These are phyloP conservation scores for Truncatella angustata DNA, from an alignment of 2,329 filamentous ascomycete genomes.

Conservation along the genomic window DNA sequence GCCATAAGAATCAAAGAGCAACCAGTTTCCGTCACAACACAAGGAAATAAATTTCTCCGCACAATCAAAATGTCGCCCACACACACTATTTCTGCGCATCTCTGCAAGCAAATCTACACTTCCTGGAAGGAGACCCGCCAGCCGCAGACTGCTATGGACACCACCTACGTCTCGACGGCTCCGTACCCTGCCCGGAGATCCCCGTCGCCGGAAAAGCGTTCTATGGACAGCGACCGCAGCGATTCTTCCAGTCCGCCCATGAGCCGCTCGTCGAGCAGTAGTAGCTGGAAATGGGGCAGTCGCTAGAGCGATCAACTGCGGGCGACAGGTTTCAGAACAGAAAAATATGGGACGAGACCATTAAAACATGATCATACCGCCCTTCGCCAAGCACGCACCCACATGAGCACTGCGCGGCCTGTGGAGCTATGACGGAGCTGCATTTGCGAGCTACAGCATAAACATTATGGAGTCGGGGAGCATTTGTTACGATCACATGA, in stretches of 20 bases:
- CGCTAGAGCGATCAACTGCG: too few relatives aligned
- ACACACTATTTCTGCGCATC: conserved; percentile 60
- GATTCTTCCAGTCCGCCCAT: conserved; percentile 25
- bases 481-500: background rate
- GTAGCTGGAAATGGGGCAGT: conserved; percentile 30
- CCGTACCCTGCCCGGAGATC: conserved; percentile 28
- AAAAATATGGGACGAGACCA: too few relatives aligned
- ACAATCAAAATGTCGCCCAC: conserved; percentile 51
- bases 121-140: conserved; percentile 55
- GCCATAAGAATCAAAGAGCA: background rate
- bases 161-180: conserved; percentile 21
- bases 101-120: conserved; percentile 59
- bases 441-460: background rate
- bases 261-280: conserved; percentile 29
- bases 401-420: too few relatives aligned
- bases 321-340: too few relatives aligned
- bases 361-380: too few relatives aligned
- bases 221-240: conserved; percentile 46
- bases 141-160: conserved; percentile 26
- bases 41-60: background rate
- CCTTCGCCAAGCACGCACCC: too few relatives aligned
- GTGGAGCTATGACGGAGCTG: background rate
- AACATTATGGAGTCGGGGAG: background rate
- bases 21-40: background rate
- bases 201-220: conserved; percentile 42